Conservation (phyloP, 768 basidiomycete species). For the Leccinum fibrillosum region DNA sequence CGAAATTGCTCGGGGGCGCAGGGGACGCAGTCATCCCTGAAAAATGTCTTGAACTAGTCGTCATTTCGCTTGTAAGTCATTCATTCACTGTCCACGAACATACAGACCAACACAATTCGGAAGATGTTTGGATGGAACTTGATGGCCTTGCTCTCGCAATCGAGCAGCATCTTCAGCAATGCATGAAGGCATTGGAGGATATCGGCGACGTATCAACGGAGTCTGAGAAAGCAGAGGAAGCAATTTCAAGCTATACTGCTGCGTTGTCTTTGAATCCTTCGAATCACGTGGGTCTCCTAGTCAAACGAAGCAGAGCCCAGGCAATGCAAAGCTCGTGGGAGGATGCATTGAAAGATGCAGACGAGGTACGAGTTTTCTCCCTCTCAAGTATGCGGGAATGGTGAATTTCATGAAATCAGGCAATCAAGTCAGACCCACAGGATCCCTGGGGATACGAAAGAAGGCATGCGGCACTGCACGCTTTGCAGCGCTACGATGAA, state of each 20-base stretch:
- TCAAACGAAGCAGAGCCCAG: slow-evolving; percentile 5
- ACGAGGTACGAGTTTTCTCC: not conserved
- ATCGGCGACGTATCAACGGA: not conserved
- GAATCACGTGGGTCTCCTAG: not conserved
- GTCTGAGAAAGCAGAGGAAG: not conserved
- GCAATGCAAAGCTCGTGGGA: not conserved
- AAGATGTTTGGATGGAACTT: slow-evolving; percentile 13
- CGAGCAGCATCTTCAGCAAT: not conserved
- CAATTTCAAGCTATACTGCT: not conserved
- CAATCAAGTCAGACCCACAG: not conserved
- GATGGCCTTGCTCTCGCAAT: not conserved
- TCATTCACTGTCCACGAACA: no score
- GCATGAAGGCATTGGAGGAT: not conserved
- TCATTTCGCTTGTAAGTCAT: slow-evolving; percentile 8
- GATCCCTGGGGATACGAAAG: not conserved
- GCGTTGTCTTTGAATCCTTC: slow-evolving; percentile 1
- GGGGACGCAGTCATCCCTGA: not conserved
- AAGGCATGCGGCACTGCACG: slow-evolving; percentile 1
- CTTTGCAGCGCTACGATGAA: not conserved
- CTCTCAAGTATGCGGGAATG: no score
- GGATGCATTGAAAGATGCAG: slow-evolving; percentile 11
- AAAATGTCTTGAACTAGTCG: not conserved
- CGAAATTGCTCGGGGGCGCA: not conserved
- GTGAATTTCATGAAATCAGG: not conserved
- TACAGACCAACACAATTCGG: not conserved